These are phyloP conservation scores for Mycena filopes DNA, from an alignment of 768 basidiomycete genomes.

Conservation along the genomic window DNA sequence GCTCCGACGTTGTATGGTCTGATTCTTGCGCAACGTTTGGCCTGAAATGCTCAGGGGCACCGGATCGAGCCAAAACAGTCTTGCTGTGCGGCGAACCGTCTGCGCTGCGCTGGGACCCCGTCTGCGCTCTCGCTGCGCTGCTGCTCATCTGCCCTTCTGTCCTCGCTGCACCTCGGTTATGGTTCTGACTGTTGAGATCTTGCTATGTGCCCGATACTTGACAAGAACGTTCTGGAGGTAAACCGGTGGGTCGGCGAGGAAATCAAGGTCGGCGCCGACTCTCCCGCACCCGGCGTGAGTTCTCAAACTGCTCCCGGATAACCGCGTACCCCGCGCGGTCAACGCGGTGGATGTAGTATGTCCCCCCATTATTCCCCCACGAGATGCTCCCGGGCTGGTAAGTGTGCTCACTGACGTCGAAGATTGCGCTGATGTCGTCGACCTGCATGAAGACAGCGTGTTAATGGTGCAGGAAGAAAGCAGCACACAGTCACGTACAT, in stretches of 20 bases:
- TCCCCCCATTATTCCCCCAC: conserved; percentile 79
- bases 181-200: too few relatives aligned
- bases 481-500: conserved; percentile 57
- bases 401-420: conserved; percentile 74
- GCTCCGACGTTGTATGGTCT: too few relatives aligned
- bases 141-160: too few relatives aligned
- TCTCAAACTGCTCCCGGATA: conserved; percentile 68
- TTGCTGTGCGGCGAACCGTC: too few relatives aligned
- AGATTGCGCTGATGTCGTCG: conserved; percentile 84
- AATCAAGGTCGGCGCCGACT: conserved; percentile 23
- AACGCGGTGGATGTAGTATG: conserved; percentile 81
- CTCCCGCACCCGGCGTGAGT: conserved; percentile 45
- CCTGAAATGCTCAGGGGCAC: too few relatives aligned
- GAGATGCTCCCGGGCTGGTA: conserved; percentile 83
- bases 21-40: too few relatives aligned
- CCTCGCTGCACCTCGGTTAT: too few relatives aligned
- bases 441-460: conserved; percentile 51
- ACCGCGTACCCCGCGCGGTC: conserved; percentile 77
- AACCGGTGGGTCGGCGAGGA: neutral
- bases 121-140: too few relatives aligned
- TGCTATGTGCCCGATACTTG: too few relatives aligned
- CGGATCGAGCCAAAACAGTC: too few relatives aligned
- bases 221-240: too few relatives aligned
- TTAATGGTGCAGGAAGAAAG: neutral
- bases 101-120: too few relatives aligned